Percentiles rank a stretch among this genome's conserved stretches.
These are phyloP conservation scores for Aspergillus tanneri DNA, from an alignment of 2,329 filamentous ascomycete species.

Conservation along the genomic window DNA sequence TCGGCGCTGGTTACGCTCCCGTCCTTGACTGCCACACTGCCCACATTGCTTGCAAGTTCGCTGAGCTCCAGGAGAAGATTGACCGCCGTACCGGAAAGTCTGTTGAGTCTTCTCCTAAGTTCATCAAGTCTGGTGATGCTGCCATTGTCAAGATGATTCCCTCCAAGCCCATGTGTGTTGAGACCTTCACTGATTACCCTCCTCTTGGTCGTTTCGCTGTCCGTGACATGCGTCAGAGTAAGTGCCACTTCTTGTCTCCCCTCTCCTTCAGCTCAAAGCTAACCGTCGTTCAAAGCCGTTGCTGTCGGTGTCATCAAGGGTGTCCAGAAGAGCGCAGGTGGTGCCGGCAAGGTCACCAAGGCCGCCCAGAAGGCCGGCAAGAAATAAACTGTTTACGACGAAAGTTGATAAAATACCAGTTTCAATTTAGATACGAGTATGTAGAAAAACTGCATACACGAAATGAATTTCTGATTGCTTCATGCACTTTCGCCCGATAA, in stretches of 20 bases:
- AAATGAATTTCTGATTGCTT: constrained; percentile 1
- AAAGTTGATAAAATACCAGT: neutral
- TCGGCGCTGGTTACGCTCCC: constrained; percentile 98
- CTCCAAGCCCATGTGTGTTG: constrained; percentile 99
- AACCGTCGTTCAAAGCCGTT: constrained; percentile 21
- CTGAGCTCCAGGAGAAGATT: constrained; percentile 99
- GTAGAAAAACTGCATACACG: neutral
- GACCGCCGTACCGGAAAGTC: constrained; percentile 99
- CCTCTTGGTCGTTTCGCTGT: constrained; percentile 99
- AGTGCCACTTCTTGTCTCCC: constrained; percentile 11
- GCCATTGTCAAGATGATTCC: constrained; percentile 99
- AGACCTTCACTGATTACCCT: constrained; percentile 99
- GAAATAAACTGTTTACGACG: constrained; percentile 16
- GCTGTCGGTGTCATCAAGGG: constrained; percentile 58
- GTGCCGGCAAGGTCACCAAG: constrained; percentile 60
- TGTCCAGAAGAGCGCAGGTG: constrained; percentile 64
- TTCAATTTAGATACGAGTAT: neutral
- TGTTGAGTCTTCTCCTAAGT: constrained; percentile 88
- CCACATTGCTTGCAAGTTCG: constrained; percentile 99
- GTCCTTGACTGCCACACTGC: constrained; percentile 99
- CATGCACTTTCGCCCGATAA: too few relatives aligned
- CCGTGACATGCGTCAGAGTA: constrained; percentile 74
- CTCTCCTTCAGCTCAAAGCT: neutral
- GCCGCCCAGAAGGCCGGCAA: constrained; percentile 63
- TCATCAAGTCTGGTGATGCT: constrained; percentile 99